These are phyloP conservation scores for Kondoa malvinella DNA, from an alignment of 768 basidiomycete species.

Conservation along the genomic window DNA sequence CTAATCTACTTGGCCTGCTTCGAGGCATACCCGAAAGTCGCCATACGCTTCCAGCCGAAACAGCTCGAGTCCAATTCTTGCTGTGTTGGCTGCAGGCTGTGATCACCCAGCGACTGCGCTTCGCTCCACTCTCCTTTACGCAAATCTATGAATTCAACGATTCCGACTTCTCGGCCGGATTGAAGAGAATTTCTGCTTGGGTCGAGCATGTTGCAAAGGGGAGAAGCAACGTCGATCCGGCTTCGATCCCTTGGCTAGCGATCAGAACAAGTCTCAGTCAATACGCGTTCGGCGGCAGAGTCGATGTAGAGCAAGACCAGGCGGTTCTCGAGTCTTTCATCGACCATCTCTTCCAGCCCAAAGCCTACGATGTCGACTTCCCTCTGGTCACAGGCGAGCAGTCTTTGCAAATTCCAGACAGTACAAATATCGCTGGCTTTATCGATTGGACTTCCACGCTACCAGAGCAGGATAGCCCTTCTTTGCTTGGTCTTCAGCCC, in stretches of 20 bases:
- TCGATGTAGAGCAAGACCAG: conserved; percentile 93
- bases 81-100: conserved; percentile 99
- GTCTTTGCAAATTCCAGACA: conserved; percentile 61
- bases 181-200: conserved; percentile 83
- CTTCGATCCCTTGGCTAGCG: conserved; percentile 83
- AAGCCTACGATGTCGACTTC: conserved; percentile 86
- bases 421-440: conserved; percentile 82
- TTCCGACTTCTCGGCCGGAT: conserved; percentile 86
- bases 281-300: conserved; percentile 46
- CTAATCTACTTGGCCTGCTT: conserved; percentile 81
- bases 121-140: conserved; percentile 91
- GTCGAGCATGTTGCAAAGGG: conserved; percentile 63
- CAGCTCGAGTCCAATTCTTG: conserved; percentile 80
- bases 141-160: conserved; percentile 98
- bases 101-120: conserved; percentile 88
- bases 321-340: conserved; percentile 82
- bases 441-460: conserved; percentile 70
- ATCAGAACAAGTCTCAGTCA: conserved; percentile 85
- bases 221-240: conserved; percentile 78
- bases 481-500: conserved; percentile 83
- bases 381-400: conserved; percentile 53
- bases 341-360: conserved; percentile 66
- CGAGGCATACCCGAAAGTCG: conserved; percentile 52
- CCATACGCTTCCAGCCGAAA: conserved; percentile 82
- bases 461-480: conserved; percentile 76